Conservation (phyloP, 371 early-diverging fungal genomes). For the Chytridiales sp. region DNA sequence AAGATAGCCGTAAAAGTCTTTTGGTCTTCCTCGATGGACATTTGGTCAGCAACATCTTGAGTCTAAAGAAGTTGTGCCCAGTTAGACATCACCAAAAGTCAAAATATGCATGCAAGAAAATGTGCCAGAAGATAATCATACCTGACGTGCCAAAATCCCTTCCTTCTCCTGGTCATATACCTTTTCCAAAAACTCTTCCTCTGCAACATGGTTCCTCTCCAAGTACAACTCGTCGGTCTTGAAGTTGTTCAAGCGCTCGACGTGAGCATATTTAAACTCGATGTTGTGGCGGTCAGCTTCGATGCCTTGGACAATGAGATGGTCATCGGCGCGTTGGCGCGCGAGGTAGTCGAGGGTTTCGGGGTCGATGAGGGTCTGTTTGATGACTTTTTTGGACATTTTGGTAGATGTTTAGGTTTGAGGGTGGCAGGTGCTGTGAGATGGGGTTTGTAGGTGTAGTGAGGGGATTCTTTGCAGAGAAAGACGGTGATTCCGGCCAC, state of each 20-base stretch:
- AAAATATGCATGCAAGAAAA: background rate
- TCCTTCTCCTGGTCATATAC: conserved; percentile 26
- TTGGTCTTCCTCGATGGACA: conserved; percentile 21
- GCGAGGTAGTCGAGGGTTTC: conserved; percentile 25
- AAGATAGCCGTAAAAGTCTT: conserved; percentile 25
- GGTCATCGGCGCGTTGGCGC: conserved; percentile 11
- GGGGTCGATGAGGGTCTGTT: conserved; percentile 19
- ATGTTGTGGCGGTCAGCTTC: conserved; percentile 23
- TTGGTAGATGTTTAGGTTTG: no score
- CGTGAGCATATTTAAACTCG: conserved; percentile 28
- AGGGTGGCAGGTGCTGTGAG: no score
- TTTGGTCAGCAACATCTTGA: conserved; percentile 14
- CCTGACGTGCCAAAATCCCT: conserved; percentile 23
- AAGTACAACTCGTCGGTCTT: conserved; percentile 30
- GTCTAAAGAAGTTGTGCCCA: background rate
- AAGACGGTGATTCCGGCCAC: no score
- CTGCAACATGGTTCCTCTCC: conserved; percentile 18
- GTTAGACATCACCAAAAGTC: background rate
- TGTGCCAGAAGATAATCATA: background rate
- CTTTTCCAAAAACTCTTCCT: conserved; percentile 23
- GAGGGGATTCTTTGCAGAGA: no score
- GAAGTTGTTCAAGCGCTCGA: conserved; percentile 31
- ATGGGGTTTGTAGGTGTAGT: no score
- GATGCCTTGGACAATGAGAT: conserved; percentile 16
- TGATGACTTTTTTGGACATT: background rate